Conservation (phyloP, 2,329 filamentous ascomycete genomes). For the Diaporthe batatas region DNA sequence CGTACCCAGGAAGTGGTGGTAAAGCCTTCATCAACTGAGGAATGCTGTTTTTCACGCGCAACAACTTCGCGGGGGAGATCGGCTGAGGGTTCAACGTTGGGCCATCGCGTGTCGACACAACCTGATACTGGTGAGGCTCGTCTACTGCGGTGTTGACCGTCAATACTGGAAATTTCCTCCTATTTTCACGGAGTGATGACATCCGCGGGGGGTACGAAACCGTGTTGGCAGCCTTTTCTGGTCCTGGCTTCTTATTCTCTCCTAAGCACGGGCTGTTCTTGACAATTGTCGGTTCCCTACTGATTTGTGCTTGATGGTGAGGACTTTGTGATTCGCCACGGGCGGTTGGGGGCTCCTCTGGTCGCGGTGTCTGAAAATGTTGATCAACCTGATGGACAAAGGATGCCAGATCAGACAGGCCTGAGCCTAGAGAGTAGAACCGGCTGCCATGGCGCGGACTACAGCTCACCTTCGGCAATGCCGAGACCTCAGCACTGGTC, state of each 20-base stretch:
- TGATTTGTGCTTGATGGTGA: neutral
- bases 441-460: slow-evolving; percentile 40
- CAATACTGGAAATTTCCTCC: slow-evolving; percentile 27
- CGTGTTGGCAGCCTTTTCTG: neutral
- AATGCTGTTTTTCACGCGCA: slow-evolving; percentile 63
- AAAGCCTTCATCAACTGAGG: slow-evolving; percentile 67
- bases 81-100: slow-evolving; percentile 62
- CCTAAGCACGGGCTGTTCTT: neutral
- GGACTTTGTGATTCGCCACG: neutral
- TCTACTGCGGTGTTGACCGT: slow-evolving; percentile 27
- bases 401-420: slow-evolving; percentile 45
- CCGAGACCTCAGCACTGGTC: neutral
- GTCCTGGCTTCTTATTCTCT: neutral
- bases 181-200: slow-evolving; percentile 37
- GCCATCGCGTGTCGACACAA: slow-evolving; percentile 40
- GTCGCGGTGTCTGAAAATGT: slow-evolving; percentile 34
- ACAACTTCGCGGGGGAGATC: slow-evolving; percentile 60
- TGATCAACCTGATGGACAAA: slow-evolving; percentile 45
- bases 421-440: slow-evolving; percentile 44
- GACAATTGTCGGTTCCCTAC: neutral
- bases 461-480: slow-evolving; percentile 13
- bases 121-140: slow-evolving; percentile 38
- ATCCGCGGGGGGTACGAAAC: slow-evolving; percentile 34
- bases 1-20: slow-evolving; percentile 57
- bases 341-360: neutral